Evolutionary conservation across 345 rosid genomes (phyloP).

Genomic region (Ceriops zippeliana): DNA sequence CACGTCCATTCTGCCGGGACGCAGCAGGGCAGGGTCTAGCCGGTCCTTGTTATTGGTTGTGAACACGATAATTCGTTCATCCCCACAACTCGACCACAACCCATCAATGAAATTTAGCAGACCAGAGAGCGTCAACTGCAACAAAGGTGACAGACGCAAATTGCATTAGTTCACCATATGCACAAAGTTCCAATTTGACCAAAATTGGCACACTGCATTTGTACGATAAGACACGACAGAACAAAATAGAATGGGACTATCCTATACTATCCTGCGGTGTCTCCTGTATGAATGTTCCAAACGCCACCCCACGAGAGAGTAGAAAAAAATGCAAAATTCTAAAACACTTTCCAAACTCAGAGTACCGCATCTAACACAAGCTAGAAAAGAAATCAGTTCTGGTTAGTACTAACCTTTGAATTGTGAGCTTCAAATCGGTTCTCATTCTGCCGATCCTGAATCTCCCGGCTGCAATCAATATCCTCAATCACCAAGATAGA

Average conservation of each 20-base stretch:
- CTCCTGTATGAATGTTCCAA: too few species aligned
- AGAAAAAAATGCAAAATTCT: too few species aligned
- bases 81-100: constrained; percentile 29
- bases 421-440: too few species aligned
- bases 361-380: not conserved
- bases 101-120: constrained; percentile 28
- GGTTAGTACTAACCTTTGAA: not conserved
- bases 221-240: too few species aligned
- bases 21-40: constrained; percentile 27
- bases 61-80: constrained; percentile 27
- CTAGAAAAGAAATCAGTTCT: not conserved
- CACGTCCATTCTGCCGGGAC: constrained; percentile 32
- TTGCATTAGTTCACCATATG: not conserved
- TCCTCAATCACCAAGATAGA: constrained; percentile 57
- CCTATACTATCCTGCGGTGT: too few species aligned
- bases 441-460: constrained; percentile 12
- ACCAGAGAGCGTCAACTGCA: constrained; percentile 14
- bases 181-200: too few species aligned
- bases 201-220: too few species aligned
- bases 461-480: constrained; percentile 40
- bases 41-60: constrained; percentile 20
- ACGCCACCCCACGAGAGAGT: too few species aligned
- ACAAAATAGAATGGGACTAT: too few species aligned
- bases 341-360: not conserved
- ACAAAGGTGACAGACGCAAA: not conserved